Evolutionary conservation across 2,329 filamentous ascomycete genomes (phyloP).

Genomic region (Penicillium sp.): DNA sequence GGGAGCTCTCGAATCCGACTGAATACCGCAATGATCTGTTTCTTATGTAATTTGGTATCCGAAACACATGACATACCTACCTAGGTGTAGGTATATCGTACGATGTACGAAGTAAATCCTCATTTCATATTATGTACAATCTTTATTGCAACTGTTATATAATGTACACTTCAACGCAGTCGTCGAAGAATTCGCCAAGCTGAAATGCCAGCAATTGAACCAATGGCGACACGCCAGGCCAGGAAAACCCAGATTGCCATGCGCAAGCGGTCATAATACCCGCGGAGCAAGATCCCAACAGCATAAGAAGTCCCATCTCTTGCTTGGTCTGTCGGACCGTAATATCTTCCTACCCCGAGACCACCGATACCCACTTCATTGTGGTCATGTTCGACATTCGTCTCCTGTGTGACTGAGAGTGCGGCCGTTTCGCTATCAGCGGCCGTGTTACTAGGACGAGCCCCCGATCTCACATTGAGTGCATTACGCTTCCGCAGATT

Average conservation of each 20-base stretch:
- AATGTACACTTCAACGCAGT: constrained; percentile 1
- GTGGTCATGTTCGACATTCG: constrained; percentile 23
- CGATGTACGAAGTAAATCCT: not conserved
- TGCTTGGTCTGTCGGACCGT: constrained; percentile 25
- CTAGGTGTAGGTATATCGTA: too few relatives aligned
- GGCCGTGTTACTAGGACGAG: constrained; percentile 31
- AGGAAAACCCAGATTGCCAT: constrained; percentile 41
- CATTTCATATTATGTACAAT: not conserved
- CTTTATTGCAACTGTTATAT: not conserved
- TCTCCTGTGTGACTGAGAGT: constrained; percentile 23
- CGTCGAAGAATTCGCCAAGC: constrained; percentile 30
- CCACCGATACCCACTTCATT: constrained; percentile 41
- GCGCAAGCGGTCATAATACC: constrained; percentile 43
- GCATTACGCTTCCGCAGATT: constrained; percentile 54
- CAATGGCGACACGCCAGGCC: constrained; percentile 36
- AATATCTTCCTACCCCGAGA: constrained; percentile 36
- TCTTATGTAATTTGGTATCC: constrained; percentile 1
- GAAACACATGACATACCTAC: too few relatives aligned
- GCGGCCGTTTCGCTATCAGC: constrained; percentile 36
- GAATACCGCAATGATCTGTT: not conserved
- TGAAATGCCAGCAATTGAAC: constrained; percentile 29
- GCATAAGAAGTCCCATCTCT: constrained; percentile 34
- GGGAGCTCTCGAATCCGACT: not conserved
- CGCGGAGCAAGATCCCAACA: constrained; percentile 42
- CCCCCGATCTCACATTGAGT: constrained; percentile 31